Percentiles rank a stretch among this genome's conserved stretches.
phyloP scores from a whole-genome alignment of 768 basidiomycete genomes.

The Obba rivulosa region DNA sequence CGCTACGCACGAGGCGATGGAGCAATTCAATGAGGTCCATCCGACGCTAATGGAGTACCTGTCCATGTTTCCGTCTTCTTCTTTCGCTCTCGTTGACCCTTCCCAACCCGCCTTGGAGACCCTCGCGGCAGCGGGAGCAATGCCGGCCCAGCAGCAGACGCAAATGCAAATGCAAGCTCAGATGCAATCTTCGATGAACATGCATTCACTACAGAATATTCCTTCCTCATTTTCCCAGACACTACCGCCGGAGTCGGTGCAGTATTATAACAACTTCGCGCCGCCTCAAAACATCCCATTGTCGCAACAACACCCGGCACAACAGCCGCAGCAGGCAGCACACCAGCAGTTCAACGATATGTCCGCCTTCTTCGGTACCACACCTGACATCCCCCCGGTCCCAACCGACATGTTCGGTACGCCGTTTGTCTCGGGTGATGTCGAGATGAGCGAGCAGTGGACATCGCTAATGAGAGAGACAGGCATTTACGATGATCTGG shows the following conservation, averaged over 20 bases:
- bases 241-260: not conserved
- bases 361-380: constrained; percentile 14
- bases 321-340: not conserved
- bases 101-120: constrained; percentile 4
- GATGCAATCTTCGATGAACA: not conserved
- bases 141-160: constrained; percentile 2
- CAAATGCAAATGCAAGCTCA: not conserved
- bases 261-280: not conserved
- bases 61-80: constrained; percentile 34
- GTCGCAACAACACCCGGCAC: not conserved
- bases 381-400: constrained; percentile 31
- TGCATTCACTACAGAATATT: not conserved
- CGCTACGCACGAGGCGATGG: constrained; percentile 14
- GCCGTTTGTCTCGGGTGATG: constrained; percentile 48
- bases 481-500: constrained; percentile 41
- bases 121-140: not conserved
- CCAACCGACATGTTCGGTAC: constrained; percentile 7
- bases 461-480: constrained; percentile 59
- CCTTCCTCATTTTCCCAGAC: not conserved
- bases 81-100: constrained; percentile 22
- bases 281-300: not conserved
- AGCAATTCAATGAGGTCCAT: constrained; percentile 44
- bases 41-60: constrained; percentile 62
- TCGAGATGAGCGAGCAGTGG: constrained; percentile 65
- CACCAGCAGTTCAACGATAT: constrained; percentile 7